These are phyloP conservation scores for Cryptosporidium ryanae DNA, from an alignment of 169 alveolate genomes.

Conservation along the genomic window DNA sequence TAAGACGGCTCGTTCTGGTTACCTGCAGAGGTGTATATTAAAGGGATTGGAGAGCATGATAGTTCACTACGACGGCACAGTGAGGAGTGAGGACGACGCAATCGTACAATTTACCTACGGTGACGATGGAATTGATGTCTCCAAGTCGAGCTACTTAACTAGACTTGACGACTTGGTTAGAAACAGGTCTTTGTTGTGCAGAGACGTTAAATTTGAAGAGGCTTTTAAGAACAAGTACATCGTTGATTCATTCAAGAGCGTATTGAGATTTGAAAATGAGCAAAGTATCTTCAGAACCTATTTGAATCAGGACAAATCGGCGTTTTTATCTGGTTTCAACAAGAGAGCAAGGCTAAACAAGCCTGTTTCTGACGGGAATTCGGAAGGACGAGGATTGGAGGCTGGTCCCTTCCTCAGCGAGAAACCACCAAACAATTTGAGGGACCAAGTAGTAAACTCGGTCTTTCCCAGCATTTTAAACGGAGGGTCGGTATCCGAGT, in stretches of 20 bases:
- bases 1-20: constrained; percentile 97
- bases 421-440: too few species aligned
- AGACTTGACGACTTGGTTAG: constrained; percentile 82
- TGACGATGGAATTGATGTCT: constrained; percentile 96
- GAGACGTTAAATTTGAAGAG: constrained; percentile 67
- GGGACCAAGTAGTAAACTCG: constrained; percentile 29
- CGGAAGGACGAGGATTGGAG: neutral
- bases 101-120: constrained; percentile 97
- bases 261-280: constrained; percentile 28
- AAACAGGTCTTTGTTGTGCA: constrained; percentile 76
- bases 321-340: neutral
- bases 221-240: constrained; percentile 13
- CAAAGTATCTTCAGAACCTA: constrained; percentile 29
- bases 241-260: constrained; percentile 24
- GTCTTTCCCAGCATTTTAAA: constrained; percentile 36
- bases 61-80: constrained; percentile 97
- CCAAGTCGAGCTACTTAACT: constrained; percentile 89
- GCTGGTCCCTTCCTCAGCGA: too few species aligned
- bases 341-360: constrained; percentile 13
- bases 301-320: constrained; percentile 6
- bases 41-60: constrained; percentile 94
- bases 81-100: constrained; percentile 95
- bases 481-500: constrained; percentile 69
- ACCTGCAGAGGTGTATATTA: constrained; percentile 96
- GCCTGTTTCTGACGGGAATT: too few species aligned